Conservation (phyloP, 2,329 filamentous ascomycete genomes). For the Aspergillus terreus region DNA sequence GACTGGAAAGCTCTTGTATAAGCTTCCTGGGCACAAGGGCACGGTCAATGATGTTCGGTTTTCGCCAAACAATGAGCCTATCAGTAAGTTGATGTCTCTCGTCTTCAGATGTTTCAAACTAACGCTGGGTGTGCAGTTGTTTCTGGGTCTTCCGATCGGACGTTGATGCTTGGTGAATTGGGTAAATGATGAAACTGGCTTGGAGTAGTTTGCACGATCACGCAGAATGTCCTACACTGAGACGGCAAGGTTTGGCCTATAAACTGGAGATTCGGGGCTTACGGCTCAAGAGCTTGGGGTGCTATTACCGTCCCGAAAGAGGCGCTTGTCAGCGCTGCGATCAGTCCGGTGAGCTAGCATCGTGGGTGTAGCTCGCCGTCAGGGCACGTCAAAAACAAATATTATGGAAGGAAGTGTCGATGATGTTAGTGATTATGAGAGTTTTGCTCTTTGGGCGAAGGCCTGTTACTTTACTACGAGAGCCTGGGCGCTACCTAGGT, state of each 20-base stretch:
- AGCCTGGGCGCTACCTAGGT: neutral
- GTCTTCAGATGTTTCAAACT: constrained; percentile 2
- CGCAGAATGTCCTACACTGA: neutral
- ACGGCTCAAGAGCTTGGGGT: neutral
- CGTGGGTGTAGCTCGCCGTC: neutral
- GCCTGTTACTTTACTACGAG: neutral
- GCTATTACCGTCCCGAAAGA: too few relatives aligned
- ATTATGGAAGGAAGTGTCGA: neutral
- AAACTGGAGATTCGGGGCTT: neutral
- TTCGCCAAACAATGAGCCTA: constrained; percentile 76
- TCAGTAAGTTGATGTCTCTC: constrained; percentile 62
- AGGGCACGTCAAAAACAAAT: neutral
- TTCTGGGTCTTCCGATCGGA: constrained; percentile 85
- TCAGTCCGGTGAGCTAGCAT: neutral
- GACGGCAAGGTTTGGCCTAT: neutral
- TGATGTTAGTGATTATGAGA: neutral
- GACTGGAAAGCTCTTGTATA: constrained; percentile 87
- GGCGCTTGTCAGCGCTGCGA: too few relatives aligned
- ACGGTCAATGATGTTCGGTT: constrained; percentile 94
- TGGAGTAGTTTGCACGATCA: neutral
- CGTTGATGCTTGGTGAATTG: constrained; percentile 77
- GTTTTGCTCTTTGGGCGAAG: neutral
- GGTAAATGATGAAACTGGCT: constrained; percentile 49
- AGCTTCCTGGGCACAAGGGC: constrained; percentile 91
- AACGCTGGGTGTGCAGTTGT: constrained; percentile 57